phyloP scores from a whole-genome alignment of 192 early-diverging fungal species.

The Rhizoclosmatium globosum region DNA sequence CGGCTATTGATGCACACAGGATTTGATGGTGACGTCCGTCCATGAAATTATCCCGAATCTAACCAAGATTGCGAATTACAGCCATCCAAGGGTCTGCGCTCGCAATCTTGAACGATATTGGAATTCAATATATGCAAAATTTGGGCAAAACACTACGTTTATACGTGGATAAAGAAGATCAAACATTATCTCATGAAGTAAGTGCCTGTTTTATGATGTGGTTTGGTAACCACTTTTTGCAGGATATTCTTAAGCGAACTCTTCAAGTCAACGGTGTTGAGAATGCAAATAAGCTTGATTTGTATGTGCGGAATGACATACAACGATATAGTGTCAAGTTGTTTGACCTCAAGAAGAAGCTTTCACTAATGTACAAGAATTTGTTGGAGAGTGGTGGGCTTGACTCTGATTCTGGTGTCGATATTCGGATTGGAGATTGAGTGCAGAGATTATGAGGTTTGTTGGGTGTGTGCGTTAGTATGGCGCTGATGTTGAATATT shows the following conservation, averaged over 20 bases:
- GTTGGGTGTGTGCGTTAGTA: not conserved
- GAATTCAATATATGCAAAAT: constrained; percentile 82
- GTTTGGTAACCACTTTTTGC: not conserved
- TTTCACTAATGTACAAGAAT: constrained; percentile 80
- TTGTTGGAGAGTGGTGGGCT: constrained; percentile 50
- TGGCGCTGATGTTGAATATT: not conserved
- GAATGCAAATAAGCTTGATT: constrained; percentile 71
- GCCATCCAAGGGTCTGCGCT: constrained; percentile 66
- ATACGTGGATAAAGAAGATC: constrained; percentile 79
- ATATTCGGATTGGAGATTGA: constrained; percentile 40
- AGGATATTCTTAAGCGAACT: constrained; percentile 85
- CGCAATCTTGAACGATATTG: constrained; percentile 78
- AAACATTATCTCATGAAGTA: constrained; percentile 80
- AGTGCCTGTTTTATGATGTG: not conserved
- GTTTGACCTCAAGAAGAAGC: constrained; percentile 76
- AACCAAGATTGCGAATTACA: constrained; percentile 7
- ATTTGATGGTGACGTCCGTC: constrained; percentile 72
- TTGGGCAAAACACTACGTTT: constrained; percentile 81
- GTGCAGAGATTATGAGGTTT: constrained; percentile 59
- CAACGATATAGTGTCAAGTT: constrained; percentile 75
- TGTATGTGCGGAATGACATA: constrained; percentile 84
- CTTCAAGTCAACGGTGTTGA: constrained; percentile 86
- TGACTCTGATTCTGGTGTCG: constrained; percentile 15
- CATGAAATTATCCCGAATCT: not conserved
- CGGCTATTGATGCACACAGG: constrained; percentile 86